phyloP scores from a whole-genome alignment of 2,329 filamentous ascomycete genomes.

The Venturia asperata region DNA sequence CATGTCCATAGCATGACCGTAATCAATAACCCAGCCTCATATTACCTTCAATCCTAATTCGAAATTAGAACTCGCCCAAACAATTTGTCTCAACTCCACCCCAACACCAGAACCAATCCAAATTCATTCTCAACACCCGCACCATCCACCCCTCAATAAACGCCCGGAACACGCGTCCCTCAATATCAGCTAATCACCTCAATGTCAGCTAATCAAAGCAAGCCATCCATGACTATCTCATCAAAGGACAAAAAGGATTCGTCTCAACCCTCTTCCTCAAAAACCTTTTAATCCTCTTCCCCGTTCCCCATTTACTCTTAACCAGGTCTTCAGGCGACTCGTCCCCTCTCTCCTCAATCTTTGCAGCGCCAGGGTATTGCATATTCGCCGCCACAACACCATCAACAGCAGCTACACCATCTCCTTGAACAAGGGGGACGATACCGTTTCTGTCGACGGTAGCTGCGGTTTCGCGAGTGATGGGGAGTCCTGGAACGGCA shows the following conservation, averaged over 20 bases:
- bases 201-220: too few relatives aligned
- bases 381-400: neutral
- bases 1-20: neutral
- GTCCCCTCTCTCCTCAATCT: neutral
- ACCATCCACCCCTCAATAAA: too few relatives aligned
- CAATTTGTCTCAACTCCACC: neutral
- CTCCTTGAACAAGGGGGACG: neutral
- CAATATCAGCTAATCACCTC: too few relatives aligned
- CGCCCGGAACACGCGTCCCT: too few relatives aligned
- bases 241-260: neutral
- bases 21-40: neutral
- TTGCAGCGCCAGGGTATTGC: neutral
- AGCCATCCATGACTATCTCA: too few relatives aligned
- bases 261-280: neutral
- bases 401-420: neutral
- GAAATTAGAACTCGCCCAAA: too few relatives aligned
- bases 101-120: neutral
- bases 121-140: too few relatives aligned
- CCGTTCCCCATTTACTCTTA: neutral
- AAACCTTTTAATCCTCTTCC: neutral
- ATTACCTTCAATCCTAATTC: neutral
- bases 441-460: neutral
- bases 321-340: neutral
- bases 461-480: neutral
- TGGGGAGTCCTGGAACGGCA: too few relatives aligned